Conservation (phyloP, 163 green algal genomes). For the Chlorella variabilis region DNA sequence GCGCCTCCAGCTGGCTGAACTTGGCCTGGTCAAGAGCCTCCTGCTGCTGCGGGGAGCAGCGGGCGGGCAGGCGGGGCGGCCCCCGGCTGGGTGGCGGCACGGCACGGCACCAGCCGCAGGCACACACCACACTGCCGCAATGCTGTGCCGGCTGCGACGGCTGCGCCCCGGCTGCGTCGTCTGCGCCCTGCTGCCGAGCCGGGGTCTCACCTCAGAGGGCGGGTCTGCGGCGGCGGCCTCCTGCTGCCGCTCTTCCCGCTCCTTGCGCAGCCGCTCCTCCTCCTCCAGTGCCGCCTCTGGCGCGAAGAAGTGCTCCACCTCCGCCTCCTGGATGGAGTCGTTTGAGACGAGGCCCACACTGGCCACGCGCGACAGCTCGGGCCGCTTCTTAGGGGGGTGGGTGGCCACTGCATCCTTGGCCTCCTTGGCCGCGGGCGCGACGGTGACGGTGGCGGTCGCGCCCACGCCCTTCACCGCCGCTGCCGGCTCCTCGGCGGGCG, state of each 20-base stretch:
- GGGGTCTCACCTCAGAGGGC: conserved; percentile 28
- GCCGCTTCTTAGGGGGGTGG: background rate
- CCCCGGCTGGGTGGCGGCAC: no score
- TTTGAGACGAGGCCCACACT: conserved; percentile 33
- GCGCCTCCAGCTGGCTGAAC: conserved; percentile 79
- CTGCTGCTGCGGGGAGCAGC: background rate
- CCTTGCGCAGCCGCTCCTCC: conserved; percentile 66
- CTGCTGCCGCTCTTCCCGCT: conserved; percentile 53
- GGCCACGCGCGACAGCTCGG: background rate
- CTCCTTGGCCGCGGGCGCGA: background rate
- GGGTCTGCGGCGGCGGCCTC: conserved; percentile 9
- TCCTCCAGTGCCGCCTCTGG: conserved; percentile 58
- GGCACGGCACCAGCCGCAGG: no score
- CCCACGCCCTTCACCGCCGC: background rate
- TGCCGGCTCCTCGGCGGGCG: background rate
- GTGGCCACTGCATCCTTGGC: background rate
- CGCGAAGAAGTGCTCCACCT: conserved; percentile 56
- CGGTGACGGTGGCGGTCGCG: background rate
- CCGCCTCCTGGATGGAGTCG: conserved; percentile 45
- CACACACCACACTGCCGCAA: no score
- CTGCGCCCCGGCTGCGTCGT: no score
- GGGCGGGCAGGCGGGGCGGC: no score
- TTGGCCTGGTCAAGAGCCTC: conserved; percentile 39
- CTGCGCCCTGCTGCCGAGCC: no score
- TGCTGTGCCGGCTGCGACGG: no score